A percentile compares a stretch with the other conserved stretches of the same genome.
These are phyloP conservation scores for Hanseniaspora mollemarum DNA, from an alignment of 805 yeast species.

Conservation along the genomic window DNA sequence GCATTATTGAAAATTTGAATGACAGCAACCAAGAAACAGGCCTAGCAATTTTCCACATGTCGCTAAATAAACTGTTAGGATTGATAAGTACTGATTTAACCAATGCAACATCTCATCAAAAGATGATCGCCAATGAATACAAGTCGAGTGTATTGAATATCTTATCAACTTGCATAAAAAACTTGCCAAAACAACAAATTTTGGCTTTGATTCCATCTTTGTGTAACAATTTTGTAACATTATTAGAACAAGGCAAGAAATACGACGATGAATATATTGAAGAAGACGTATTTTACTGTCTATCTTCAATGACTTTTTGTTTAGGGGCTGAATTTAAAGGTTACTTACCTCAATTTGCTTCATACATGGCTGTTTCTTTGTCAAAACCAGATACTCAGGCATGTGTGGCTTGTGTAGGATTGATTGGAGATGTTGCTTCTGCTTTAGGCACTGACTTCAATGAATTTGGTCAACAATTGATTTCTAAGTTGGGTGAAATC, in stretches of 20 bases:
- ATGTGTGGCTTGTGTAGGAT: slow-evolving; percentile 83
- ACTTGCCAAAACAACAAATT: slow-evolving; percentile 57
- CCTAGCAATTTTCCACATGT: slow-evolving; percentile 62
- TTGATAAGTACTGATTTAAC: slow-evolving; percentile 53
- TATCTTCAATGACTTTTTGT: slow-evolving; percentile 79
- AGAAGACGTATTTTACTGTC: slow-evolving; percentile 87
- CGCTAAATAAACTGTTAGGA: slow-evolving; percentile 57
- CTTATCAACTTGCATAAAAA: slow-evolving; percentile 71
- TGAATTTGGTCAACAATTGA: slow-evolving; percentile 67
- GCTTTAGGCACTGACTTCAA: slow-evolving; percentile 65
- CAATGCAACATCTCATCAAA: slow-evolving; percentile 55
- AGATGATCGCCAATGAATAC: slow-evolving; percentile 70
- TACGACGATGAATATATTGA: slow-evolving; percentile 43
- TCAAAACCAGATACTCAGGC: slow-evolving; percentile 73
- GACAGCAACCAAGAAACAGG: slow-evolving; percentile 57
- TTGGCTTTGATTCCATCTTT: slow-evolving; percentile 11
- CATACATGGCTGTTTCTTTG: slow-evolving; percentile 68
- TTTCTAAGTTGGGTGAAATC: slow-evolving; percentile 69
- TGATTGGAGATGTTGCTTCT: slow-evolving; percentile 87
- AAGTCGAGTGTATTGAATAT: slow-evolving; percentile 72
- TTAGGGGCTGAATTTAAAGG: slow-evolving; percentile 57
- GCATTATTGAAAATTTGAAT: slow-evolving; percentile 67
- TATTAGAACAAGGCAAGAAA: slow-evolving; percentile 32
- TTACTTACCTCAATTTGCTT: slow-evolving; percentile 73
- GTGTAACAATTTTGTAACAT: slow-evolving; percentile 42